Percentiles rank a stretch among this genome's conserved stretches.
Conservation (phyloP, 257 asterid species). For the Gentiana dahurica region DNA sequence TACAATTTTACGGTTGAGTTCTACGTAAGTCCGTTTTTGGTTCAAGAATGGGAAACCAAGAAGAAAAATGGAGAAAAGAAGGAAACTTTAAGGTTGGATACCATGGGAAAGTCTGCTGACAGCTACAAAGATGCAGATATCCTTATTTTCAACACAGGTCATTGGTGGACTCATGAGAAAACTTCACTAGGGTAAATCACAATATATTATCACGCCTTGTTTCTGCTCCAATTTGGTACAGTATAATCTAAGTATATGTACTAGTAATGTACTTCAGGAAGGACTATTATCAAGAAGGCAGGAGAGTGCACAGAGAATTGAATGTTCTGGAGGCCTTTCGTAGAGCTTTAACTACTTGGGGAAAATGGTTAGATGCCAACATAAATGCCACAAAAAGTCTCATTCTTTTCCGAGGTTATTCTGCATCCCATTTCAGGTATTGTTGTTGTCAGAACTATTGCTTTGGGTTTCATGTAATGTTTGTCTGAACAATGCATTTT, state of each 20-base stretch:
- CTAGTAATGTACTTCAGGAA: conserved; percentile 29
- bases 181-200: conserved; percentile 48
- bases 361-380: conserved; percentile 54
- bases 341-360: conserved; percentile 62
- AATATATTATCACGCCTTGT: neutral
- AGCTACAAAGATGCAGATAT: conserved; percentile 49
- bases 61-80: conserved; percentile 34
- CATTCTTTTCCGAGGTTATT: conserved; percentile 66
- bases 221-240: no score
- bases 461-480: no score
- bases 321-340: conserved; percentile 59
- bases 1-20: conserved; percentile 49
- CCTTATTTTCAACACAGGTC: conserved; percentile 66
- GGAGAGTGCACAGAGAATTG: conserved; percentile 43
- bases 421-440: conserved; percentile 73
- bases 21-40: conserved; percentile 60
- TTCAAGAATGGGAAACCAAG: conserved; percentile 55
- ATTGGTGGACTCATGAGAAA: conserved; percentile 88
- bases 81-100: conserved; percentile 68
- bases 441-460: neutral
- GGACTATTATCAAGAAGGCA: conserved; percentile 73
- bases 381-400: conserved; percentile 37
- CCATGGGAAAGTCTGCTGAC: conserved; percentile 32
- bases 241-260: neutral
- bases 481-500: no score